A percentile compares a stretch with the other conserved stretches of the same genome.
Evolutionary conservation across 257 asterid species (phyloP).

Genomic region (Prunella vulgaris): DNA sequence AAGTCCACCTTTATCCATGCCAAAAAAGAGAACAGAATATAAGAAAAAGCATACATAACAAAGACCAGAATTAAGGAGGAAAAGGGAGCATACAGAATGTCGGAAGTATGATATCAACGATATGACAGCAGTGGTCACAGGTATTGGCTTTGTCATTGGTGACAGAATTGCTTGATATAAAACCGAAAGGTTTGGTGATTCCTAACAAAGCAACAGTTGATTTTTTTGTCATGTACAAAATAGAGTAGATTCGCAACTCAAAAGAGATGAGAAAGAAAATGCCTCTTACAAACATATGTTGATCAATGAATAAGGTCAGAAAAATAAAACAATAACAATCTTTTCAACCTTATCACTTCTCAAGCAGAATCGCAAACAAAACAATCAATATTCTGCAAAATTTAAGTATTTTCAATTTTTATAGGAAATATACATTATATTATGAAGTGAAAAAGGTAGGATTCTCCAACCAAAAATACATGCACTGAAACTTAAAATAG

Average conservation of each 20-base stretch:
- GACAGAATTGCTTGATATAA: constrained; percentile 71
- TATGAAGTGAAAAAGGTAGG: too few species aligned
- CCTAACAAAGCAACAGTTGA: constrained; percentile 47
- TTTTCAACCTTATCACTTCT: neutral
- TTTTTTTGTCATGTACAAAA: neutral
- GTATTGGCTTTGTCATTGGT: constrained; percentile 63
- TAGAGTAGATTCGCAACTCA: neutral
- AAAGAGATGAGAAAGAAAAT: constrained; percentile 5
- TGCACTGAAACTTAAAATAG: neutral
- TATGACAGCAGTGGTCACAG: constrained; percentile 62
- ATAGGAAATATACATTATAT: too few species aligned
- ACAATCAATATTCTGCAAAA: neutral
- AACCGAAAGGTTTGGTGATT: constrained; percentile 33
- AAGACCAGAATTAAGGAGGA: neutral
- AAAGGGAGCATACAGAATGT: constrained; percentile 49
- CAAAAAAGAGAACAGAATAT: neutral
- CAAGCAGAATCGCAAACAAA: neutral
- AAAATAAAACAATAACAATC: neutral
- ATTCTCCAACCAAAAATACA: too few species aligned
- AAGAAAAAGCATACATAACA: neutral
- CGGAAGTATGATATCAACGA: constrained; percentile 72
- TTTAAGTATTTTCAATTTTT: too few species aligned
- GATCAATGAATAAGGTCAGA: neutral
- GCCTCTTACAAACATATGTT: neutral
- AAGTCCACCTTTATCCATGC: neutral